phyloP scores from a whole-genome alignment of 306 rosid species.

The Gastrolobium villosum region DNA sequence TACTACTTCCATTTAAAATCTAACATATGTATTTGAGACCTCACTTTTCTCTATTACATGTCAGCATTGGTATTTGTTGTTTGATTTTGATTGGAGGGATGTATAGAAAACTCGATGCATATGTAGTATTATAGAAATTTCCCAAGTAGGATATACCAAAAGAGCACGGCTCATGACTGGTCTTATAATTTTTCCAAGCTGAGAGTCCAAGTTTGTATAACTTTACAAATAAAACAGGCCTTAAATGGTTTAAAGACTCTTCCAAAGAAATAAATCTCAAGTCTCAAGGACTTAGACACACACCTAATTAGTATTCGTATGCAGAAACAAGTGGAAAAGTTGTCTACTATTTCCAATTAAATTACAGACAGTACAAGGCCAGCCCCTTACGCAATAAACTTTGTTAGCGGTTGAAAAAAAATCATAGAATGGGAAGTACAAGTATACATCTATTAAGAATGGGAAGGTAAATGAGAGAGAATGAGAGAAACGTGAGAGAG shows the following conservation, averaged over 20 bases:
- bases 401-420: too few relatives aligned
- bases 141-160: constrained; percentile 5
- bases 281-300: constrained; percentile 3
- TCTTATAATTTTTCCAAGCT: constrained; percentile 9
- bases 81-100: too few relatives aligned
- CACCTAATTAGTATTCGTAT: neutral
- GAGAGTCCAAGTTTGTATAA: constrained; percentile 23
- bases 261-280: neutral
- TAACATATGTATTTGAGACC: too few relatives aligned
- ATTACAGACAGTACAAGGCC: constrained; percentile 10
- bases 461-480: too few relatives aligned
- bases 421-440: neutral
- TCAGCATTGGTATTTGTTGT: too few relatives aligned
- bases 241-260: neutral
- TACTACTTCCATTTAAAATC: too few relatives aligned
- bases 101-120: too few relatives aligned
- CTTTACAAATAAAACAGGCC: constrained; percentile 9
- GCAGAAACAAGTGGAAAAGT: neutral
- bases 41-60: too few relatives aligned
- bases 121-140: too few relatives aligned
- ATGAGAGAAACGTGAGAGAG: too few relatives aligned
- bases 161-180: neutral
- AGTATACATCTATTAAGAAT: too few relatives aligned
- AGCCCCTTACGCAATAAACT: neutral
- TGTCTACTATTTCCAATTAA: neutral